Evolutionary conservation across 768 basidiomycete species (phyloP).

Genomic region (Amyloporia xantha): DNA sequence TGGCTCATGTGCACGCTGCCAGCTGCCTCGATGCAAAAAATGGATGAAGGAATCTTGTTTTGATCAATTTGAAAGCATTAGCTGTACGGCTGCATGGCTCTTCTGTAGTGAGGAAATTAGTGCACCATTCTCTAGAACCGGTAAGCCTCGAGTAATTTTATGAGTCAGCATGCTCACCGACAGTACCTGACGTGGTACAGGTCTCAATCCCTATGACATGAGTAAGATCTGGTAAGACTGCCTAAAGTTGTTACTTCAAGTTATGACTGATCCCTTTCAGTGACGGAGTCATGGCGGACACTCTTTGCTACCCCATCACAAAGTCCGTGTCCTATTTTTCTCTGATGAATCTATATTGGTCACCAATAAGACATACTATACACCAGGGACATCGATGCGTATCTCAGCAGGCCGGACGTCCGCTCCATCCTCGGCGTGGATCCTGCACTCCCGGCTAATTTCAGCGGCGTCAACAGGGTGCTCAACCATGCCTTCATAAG

Average conservation of each 20-base stretch:
- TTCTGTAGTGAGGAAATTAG: conserved; percentile 32
- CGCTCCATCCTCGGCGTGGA: conserved; percentile 60
- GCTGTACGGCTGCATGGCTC: conserved; percentile 32
- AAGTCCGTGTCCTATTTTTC: conserved; percentile 12
- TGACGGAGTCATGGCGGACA: conserved; percentile 37
- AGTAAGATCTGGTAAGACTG: too few species aligned
- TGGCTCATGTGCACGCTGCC: not conserved
- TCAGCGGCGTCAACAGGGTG: conserved; percentile 29
- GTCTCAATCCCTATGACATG: too few species aligned
- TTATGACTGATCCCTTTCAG: conserved; percentile 4
- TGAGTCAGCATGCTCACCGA: too few species aligned
- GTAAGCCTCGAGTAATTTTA: too few species aligned
- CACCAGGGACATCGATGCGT: conserved; percentile 47
- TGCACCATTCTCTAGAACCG: conserved; percentile 23
- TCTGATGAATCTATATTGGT: too few species aligned
- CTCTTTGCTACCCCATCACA: conserved; percentile 57
- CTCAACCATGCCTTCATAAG: conserved; percentile 47
- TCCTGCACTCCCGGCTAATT: conserved; percentile 32
- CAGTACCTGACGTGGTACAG: too few species aligned
- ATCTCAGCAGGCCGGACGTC: conserved; percentile 52
- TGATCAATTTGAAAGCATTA: conserved; percentile 36
- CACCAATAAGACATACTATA: not conserved
- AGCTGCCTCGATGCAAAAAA: conserved; percentile 37
- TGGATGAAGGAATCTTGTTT: conserved; percentile 32
- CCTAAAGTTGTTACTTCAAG: too few species aligned